Evolutionary conservation across 345 rosid species (phyloP), one percentile per base, ranked within the genome.

Genomic region (Salix brachista): DNA sequence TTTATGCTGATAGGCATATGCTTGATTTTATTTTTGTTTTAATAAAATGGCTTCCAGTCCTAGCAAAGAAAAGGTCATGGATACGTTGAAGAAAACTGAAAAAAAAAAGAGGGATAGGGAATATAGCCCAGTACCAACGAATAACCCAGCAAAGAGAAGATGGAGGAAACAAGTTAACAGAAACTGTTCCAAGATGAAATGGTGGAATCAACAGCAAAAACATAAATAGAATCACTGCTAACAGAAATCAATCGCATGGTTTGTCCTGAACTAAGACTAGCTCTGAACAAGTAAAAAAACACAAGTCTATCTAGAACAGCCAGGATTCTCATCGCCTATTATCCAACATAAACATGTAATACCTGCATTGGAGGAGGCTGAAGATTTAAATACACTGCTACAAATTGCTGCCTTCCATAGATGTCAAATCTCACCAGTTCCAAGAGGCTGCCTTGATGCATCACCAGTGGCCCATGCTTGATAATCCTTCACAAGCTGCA

Each of bases 401-500:
- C 19, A 17, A 42, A 6, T 2, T 2, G 46, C 48, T 42, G 65
- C 58, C 60, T 64, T 60, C 75, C 46, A 67, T 48, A 58, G 75
- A 52, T 54, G 62, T 89, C 87, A 93, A 71, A 95, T 91, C 85
- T 95, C 82, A 39, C 97, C 97, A 0, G 92, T 95, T 78, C 97
- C 99, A 68, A 95, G 92, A 37, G 97, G 88, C 87, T 95, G 97
- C 81, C 97, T 91, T 70, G 97, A 93, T 75, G 83, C 77, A 73
- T 95, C 91, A 12, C 97, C 96, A 28, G 97, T 83, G 18, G 97
- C 97, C 97, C 97, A 95, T 67, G 94, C 97, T 84, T 87, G 83
- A 85, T 91, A 95, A 83, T 95, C 97, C 83, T 93, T 91, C 2
- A 84, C 88, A 66, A 95, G 97, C 97, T 95, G 86, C 84, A 77